Percentiles rank a stretch among this genome's conserved stretches.
Evolutionary conservation across 164 flowering plant species (phyloP).

Genomic region (Aristolochia californica): DNA sequence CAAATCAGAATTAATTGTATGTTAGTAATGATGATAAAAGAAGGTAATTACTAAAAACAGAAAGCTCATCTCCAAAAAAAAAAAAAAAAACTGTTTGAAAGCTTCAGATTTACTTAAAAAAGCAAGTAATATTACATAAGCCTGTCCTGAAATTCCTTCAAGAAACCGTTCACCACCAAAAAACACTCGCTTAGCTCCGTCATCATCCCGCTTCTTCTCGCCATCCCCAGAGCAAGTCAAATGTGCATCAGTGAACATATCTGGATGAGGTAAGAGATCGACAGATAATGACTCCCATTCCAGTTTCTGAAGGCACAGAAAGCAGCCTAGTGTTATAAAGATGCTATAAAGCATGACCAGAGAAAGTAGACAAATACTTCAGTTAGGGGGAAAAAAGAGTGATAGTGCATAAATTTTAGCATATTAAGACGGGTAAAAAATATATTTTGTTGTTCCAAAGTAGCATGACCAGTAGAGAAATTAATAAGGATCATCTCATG

Average conservation of each 20-base stretch:
- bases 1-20: constrained; percentile 1
- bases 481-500: too few species aligned
- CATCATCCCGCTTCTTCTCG: constrained; percentile 62
- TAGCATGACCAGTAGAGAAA: too few species aligned
- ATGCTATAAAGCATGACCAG: not conserved
- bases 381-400: too few species aligned
- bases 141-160: constrained; percentile 93
- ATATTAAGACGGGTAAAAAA: too few species aligned
- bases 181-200: constrained; percentile 92
- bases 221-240: constrained; percentile 41
- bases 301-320: constrained; percentile 56
- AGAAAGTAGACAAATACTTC: not conserved
- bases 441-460: too few species aligned
- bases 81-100: too few species aligned
- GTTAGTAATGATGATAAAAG: not conserved
- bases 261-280: constrained; percentile 97
- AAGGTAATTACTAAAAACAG: too few species aligned
- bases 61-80: too few species aligned
- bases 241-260: constrained; percentile 80
- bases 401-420: too few species aligned
- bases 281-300: constrained; percentile 89
- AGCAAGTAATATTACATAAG: constrained; percentile 61
- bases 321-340: not conserved
- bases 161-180: constrained; percentile 95
- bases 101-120: not conserved